phyloP scores from a whole-genome alignment of 1,284 basidiomycete species.

The Cystobasidium pallidum region DNA sequence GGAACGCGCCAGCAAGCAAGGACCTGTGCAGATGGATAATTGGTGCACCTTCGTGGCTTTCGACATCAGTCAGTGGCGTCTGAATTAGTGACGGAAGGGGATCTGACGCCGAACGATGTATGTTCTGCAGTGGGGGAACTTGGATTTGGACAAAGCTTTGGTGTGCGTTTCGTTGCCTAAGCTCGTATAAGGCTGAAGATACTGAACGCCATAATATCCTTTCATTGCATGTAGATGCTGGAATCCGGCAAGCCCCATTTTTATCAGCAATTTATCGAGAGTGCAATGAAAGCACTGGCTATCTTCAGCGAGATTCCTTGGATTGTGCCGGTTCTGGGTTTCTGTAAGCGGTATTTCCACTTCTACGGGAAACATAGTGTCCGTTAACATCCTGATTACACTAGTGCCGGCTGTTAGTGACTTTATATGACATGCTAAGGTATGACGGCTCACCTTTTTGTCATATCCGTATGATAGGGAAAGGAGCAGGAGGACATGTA shows the following conservation, averaged over 20 bases:
- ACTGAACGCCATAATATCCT: no score
- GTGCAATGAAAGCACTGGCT: conserved; percentile 8
- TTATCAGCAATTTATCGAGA: conserved; percentile 5
- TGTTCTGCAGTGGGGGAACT: conserved; percentile 10
- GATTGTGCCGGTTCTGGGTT: not conserved
- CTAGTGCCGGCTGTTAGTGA: conserved; percentile 1
- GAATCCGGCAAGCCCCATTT: conserved; percentile 18
- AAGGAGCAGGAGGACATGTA: conserved; percentile 20
- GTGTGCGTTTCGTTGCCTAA: not conserved
- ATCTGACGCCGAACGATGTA: not conserved
- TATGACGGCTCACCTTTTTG: no score
- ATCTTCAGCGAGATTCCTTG: conserved; percentile 16
- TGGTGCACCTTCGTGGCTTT: conserved; percentile 15
- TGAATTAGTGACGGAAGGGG: not conserved
- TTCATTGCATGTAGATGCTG: conserved; percentile 1
- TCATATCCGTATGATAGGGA: not conserved
- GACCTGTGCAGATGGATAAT: conserved; percentile 3
- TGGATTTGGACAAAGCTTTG: conserved; percentile 14
- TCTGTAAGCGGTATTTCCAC: not conserved
- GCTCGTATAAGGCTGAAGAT: no score
- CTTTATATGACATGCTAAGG: no score
- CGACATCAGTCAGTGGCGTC: conserved; percentile 9
- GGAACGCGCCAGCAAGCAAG: not conserved
- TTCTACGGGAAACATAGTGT: no score
- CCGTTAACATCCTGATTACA: not conserved